Base-by-base conservation (phyloP, 257 asterid genomes). In the Ophiorrhiza pumila region DNA sequence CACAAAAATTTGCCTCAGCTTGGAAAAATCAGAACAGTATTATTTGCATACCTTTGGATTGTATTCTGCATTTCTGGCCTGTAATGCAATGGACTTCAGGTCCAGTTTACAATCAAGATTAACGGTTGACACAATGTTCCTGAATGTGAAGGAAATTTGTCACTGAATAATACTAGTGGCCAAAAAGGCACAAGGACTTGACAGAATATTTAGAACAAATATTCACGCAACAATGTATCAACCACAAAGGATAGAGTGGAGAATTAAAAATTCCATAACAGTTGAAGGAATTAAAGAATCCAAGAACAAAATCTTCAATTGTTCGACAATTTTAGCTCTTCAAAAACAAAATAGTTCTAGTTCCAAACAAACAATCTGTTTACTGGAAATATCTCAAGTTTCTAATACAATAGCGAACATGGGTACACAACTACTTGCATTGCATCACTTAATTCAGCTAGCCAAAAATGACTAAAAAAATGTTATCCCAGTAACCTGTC, bases 51-150 rank as follows among this genome's bases (percentile, higher is more conserved):
- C 98, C 97, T 93, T 93, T 29, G 96, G 96, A 79, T 93, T 93
- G 75, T 93, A 93, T 74, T 93, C 98, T 47, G 97, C 97, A 85
- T 90, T 93, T 23, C 97, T 87, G 50, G 98, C 98, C 70, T 89
- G 97, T 80, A 90, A 82, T 65, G 98, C 98, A 74, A 93, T 89
- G 25, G 95, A 87, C 83, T 93, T 93, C 52, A 93, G 95, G 81
- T 90, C 98, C 87, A 93, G 78, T 75, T 93, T 93, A 88, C 96
- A 87, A 76, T 86, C 95, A 88, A 93, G 79, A 74, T 93, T 90
- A 81, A 90, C 98, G 0, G 98, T 93, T 32, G 98, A 93, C 42
- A 93, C 98, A 75, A 93, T 89, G 75, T 92, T 90, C 92, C 96
- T 90, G 81, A 42, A 65, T 34, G 56, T 52, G 32, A 34, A 78